Base-by-base conservation (phyloP, 768 basidiomycete species). In the Lentinula sp. region DNA sequence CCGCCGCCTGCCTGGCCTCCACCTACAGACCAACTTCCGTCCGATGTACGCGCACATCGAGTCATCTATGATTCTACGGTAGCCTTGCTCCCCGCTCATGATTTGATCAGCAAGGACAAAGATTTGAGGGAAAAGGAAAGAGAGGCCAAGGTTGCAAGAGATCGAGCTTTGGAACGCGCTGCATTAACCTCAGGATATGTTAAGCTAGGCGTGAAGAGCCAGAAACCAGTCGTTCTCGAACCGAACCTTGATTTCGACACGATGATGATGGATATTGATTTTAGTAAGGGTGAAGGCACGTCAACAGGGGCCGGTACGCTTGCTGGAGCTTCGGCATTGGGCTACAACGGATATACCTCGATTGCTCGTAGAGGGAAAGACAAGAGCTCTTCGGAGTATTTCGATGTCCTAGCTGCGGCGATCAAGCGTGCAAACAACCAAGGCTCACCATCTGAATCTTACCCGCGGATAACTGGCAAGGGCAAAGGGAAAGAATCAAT, bases 401-500 rank as follows among this genome's bases (percentile, higher is more conserved):
- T 39, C 46, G 59, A 60, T 39, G 59, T 51, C 12, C 51, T 60
- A 23, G 12, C 20, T 39, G 32, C 49, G 10, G 59, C 59, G n/a
- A 60, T 60, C 41, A 59, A 33, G 36, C 39, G 45, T 33, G 18
- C 57, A 32, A 52, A 50, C 45, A 62, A 62, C 55, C 67, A 59
- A 20, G 63, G 56, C 37, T 61, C 57, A 28, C 63, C 36, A 37
- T 60, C 68, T 6, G 45, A 36, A 8, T 64, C 71, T 4, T 64
- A 72, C 53, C 77, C 79, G 49, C 74, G 87, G 58, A 79, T 88
- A 10, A 80, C 79, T 62, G 84, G 84, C 5, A 89, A 88, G 68
- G 81, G 78, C 6, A 86, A 85, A 65, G 86, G 86, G 3, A 85
- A 84, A 68, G 85, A 87, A 69, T 70, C 74, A 37, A 68, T 88